These are phyloP conservation scores for Penicillium daleae DNA, from an alignment of 495 filamentous ascomycete genomes.

Conservation along the genomic window DNA sequence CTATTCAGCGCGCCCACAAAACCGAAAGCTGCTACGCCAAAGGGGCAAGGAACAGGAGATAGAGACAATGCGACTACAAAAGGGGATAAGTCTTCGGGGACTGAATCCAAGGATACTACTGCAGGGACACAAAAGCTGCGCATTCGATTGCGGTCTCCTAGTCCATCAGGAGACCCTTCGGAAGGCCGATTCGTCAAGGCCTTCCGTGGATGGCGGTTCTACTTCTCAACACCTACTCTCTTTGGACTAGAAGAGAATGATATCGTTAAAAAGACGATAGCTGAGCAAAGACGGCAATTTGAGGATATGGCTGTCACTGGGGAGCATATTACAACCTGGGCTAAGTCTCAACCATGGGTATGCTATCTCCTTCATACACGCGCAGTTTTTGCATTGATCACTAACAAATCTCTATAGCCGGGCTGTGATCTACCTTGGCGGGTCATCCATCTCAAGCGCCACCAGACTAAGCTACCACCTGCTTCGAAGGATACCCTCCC, in stretches of 20 bases:
- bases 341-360: conserved; percentile 43
- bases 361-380: conserved; percentile 13
- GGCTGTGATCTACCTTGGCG: conserved; percentile 51
- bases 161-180: conserved; percentile 31
- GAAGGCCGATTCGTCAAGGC: conserved; percentile 49
- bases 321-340: conserved; percentile 41
- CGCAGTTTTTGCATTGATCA: neutral
- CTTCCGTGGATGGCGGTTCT: conserved; percentile 51
- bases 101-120: neutral
- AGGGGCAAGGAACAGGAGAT: neutral
- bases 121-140: conserved; percentile 43
- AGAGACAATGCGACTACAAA: conserved; percentile 3
- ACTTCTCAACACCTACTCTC: conserved; percentile 43
- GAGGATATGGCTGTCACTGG: conserved; percentile 49
- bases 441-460: conserved; percentile 44
- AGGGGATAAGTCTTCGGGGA: neutral
- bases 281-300: conserved; percentile 37
- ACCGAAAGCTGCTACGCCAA: conserved; percentile 11
- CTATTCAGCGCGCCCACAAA: conserved; percentile 45
- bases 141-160: conserved; percentile 47
- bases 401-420: conserved; percentile 25
- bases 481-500: conserved; percentile 29
- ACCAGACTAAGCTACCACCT: conserved; percentile 42
- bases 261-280: conserved; percentile 14
- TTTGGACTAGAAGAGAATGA: conserved; percentile 18